Evolutionary conservation across 2,329 filamentous ascomycete species (phyloP).

Genomic region (Ceratocystis destructans): DNA sequence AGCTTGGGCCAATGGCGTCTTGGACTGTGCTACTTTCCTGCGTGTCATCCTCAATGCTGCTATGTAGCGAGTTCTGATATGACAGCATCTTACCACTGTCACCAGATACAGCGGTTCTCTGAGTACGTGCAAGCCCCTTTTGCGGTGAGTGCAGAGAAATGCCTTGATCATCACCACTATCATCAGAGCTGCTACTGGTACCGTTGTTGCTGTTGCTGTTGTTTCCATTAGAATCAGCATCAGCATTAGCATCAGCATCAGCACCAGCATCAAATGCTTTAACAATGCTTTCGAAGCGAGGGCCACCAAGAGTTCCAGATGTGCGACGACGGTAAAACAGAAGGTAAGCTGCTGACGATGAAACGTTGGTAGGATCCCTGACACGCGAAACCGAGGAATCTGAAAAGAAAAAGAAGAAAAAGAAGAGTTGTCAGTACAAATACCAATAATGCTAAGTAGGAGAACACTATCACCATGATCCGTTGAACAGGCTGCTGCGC

Average conservation of each 20-base stretch:
- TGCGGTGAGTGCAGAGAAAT: constrained; percentile 39
- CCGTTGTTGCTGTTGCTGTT: constrained; percentile 47
- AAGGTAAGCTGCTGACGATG: constrained; percentile 72
- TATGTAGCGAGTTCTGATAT: constrained; percentile 28
- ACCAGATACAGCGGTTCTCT: constrained; percentile 14
- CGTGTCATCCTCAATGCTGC: constrained; percentile 39
- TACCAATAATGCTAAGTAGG: not conserved
- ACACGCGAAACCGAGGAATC: constrained; percentile 59
- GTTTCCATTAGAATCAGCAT: constrained; percentile 36
- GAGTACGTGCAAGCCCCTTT: not conserved
- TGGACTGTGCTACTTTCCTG: constrained; percentile 23
- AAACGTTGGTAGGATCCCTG: constrained; percentile 45
- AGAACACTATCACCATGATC: no score
- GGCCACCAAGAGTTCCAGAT: constrained; percentile 54
- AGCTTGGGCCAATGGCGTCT: constrained; percentile 28
- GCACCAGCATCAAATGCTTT: constrained; percentile 44
- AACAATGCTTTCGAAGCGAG: constrained; percentile 57
- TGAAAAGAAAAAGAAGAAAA: constrained; percentile 26
- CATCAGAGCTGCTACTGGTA: constrained; percentile 34
- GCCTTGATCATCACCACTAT: constrained; percentile 52
- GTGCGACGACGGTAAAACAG: constrained; percentile 90
- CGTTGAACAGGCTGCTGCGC: not conserved
- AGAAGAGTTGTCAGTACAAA: not conserved
- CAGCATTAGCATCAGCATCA: constrained; percentile 30
- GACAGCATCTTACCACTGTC: constrained; percentile 25